phyloP scores from a whole-genome alignment of 2,329 filamentous ascomycete species.

The Xylariales sp. region DNA sequence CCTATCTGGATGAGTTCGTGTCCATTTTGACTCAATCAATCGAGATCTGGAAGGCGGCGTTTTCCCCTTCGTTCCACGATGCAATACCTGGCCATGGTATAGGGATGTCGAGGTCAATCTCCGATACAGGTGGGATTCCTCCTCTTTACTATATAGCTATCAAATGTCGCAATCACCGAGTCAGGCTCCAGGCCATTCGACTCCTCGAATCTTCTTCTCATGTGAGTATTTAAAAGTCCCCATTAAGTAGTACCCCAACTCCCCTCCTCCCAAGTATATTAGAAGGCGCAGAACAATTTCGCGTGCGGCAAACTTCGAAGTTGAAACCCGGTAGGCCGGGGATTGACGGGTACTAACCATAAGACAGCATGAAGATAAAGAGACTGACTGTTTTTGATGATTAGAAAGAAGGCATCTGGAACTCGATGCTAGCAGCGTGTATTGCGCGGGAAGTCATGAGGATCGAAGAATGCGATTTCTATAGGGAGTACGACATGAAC shows the following conservation, averaged over 20 bases:
- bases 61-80: conserved; percentile 23
- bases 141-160: conserved; percentile 40
- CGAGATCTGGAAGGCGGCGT: conserved; percentile 5
- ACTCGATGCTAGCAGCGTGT: background rate
- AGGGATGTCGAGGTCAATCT: background rate
- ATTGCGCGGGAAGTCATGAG: background rate
- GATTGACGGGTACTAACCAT: too few species aligned
- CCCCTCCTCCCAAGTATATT: too few species aligned
- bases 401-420: background rate
- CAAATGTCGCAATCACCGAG: conserved; percentile 39
- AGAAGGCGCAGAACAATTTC: too few species aligned
- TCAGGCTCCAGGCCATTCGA: conserved; percentile 30
- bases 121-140: conserved; percentile 26
- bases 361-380: too few species aligned
- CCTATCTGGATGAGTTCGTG: conserved; percentile 26
- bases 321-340: too few species aligned
- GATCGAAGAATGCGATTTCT: background rate
- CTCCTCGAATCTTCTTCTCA: conserved; percentile 19
- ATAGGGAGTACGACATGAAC: background rate
- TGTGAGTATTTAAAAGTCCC: too few species aligned
- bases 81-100: conserved; percentile 18
- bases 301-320: too few species aligned
- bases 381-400: too few species aligned
- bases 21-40: conserved; percentile 23
- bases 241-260: too few species aligned